Conservation (phyloP, 2,329 filamentous ascomycete genomes). For the Ascochyta fabae region DNA sequence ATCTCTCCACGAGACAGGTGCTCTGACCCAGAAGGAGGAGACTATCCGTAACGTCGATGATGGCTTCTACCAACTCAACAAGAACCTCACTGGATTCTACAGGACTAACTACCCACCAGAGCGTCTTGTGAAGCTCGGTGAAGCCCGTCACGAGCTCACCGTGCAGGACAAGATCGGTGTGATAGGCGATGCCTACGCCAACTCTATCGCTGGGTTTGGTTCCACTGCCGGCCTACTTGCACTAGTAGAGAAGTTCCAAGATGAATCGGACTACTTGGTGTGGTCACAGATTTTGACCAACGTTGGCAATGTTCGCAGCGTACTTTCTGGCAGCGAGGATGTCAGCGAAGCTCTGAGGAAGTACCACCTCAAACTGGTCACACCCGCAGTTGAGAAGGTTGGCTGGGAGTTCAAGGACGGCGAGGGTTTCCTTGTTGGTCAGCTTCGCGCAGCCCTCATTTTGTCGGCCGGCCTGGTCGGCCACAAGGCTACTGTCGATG, state of each 20-base stretch:
- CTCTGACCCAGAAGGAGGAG: constrained; percentile 77
- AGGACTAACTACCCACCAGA: constrained; percentile 91
- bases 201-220: constrained; percentile 85
- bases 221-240: constrained; percentile 81
- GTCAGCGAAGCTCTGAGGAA: constrained; percentile 76
- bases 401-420: constrained; percentile 82
- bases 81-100: constrained; percentile 87
- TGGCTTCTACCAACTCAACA: constrained; percentile 93
- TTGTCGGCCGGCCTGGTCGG: constrained; percentile 75
- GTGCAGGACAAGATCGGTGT: constrained; percentile 92
- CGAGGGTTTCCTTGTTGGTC: constrained; percentile 82
- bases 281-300: constrained; percentile 86
- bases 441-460: constrained; percentile 84
- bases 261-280: constrained; percentile 84
- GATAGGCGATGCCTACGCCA: constrained; percentile 85
- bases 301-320: constrained; percentile 77
- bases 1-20: constrained; percentile 66
- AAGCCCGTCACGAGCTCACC: constrained; percentile 75
- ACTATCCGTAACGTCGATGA: constrained; percentile 76
- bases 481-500: constrained; percentile 73
- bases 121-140: constrained; percentile 79
- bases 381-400: constrained; percentile 75
- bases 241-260: constrained; percentile 82
- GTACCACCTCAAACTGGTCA: constrained; percentile 79
- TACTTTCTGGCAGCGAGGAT: constrained; percentile 78